Evolutionary conservation across 306 rosid genomes (phyloP).

Genomic region (Canavalia gladiata): DNA sequence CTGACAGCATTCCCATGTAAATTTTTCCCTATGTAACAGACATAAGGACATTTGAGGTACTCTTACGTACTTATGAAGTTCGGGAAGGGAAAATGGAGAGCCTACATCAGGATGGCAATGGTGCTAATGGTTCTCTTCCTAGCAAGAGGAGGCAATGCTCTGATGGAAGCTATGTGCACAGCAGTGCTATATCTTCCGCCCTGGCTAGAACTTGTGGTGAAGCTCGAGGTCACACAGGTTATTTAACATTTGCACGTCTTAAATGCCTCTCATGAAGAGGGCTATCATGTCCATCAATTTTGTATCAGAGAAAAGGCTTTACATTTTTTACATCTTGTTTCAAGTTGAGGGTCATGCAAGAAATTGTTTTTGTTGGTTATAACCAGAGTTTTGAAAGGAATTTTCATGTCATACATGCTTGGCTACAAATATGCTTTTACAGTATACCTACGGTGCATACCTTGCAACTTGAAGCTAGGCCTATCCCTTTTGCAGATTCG

Average conservation of each 20-base stretch:
- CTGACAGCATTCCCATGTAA: slow-evolving; percentile 24
- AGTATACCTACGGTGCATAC: background rate
- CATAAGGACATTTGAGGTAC: slow-evolving; percentile 89
- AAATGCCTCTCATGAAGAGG: slow-evolving; percentile 59
- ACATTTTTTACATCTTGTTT: slow-evolving; percentile 13
- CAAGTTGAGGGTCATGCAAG: background rate
- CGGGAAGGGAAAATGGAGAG: slow-evolving; percentile 65
- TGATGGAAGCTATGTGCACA: slow-evolving; percentile 58
- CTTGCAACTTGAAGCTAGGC: background rate
- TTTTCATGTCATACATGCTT: slow-evolving; percentile 21
- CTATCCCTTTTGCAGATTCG: background rate
- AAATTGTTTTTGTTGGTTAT: background rate
- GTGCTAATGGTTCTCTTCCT: slow-evolving; percentile 61
- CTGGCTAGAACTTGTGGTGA: slow-evolving; percentile 80
- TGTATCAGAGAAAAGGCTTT: slow-evolving; percentile 22
- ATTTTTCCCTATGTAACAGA: slow-evolving; percentile 55
- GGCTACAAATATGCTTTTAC: slow-evolving; percentile 29
- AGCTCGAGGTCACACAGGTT: slow-evolving; percentile 94
- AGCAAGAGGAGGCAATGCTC: slow-evolving; percentile 74
- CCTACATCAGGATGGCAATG: slow-evolving; percentile 35
- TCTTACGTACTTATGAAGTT: slow-evolving; percentile 79
- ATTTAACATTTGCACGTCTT: slow-evolving; percentile 87
- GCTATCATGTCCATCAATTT: slow-evolving; percentile 24
- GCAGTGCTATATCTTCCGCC: slow-evolving; percentile 55
- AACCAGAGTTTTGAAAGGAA: slow-evolving; percentile 15